Evolutionary conservation across 768 basidiomycete genomes (phyloP), one percentile per base, ranked within the genome.

Genomic region (Boletus insuetus): DNA sequence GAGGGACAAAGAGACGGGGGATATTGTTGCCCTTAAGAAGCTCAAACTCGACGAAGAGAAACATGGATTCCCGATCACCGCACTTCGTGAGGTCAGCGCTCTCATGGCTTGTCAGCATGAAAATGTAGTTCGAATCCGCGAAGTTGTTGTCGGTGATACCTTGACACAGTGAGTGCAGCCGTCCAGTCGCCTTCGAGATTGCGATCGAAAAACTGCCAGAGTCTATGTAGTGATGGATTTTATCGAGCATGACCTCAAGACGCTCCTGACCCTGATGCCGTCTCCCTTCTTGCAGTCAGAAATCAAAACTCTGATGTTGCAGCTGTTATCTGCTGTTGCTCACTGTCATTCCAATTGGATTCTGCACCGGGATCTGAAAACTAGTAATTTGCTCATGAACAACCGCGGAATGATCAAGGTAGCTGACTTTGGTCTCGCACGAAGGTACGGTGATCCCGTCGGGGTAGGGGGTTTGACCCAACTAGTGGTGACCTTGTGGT

Each of bases 161-260:
- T 75, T 99, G 70, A 98, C 97, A 56, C 96, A 99, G 97, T 98
- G 76, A 80, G 96, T 90, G 59, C 58, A 65, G 62, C 39, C 34
- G 14, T 54, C 31, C 44, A 45, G 45, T 60, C 38, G 4, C 46
- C 31, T 47, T 32, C 37, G 43, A 56, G 35, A 31, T 53, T 51
- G 29, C 26, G 40, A 58, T 51, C 53, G 60, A 54, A 52, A 54
- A 38, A 59, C 58, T 62, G 41, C 44, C 68, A 98, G 97, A 77
- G 93, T 98, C 42, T 99, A 95, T 72, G 95, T 99, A 60, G 97
- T 98, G 35, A 97, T 97, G 95, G 94, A 97, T 71, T 99, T 99
- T 68, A 96, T 99, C 69, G 97, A 99, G 73, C 97, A 99, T 72
- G 97, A 99, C 71, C 87, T 99, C 70, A 99, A 99, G 74, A 89